Evolutionary conservation across 345 rosid species (phyloP), one percentile per base, ranked within the genome.

Genomic region (Salix koriyanagi): DNA sequence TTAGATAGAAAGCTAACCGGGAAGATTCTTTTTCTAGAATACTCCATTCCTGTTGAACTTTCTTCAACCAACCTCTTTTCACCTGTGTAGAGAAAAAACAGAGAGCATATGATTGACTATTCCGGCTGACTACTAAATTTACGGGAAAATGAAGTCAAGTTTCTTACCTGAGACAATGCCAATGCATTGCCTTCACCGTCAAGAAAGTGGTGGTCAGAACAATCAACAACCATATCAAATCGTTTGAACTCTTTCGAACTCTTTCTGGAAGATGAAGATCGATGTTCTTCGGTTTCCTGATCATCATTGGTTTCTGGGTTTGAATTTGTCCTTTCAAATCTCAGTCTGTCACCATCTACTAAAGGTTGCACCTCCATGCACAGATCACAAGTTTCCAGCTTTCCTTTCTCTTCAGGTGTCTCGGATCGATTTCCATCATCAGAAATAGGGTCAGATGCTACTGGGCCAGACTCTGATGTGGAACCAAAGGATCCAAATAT

Each of bases 1-100:
- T 74, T 77, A 61, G 37, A 70, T 36, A 21, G 76, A 76, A 79
- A 78, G 76, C 88, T 82, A 69, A 93, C 99, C 93, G 21, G 98
- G 97, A 78, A 96, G 93, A 83, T 89, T 81, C 74, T 84, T 83
- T 83, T 85, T 89, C 87, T 58, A 96, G 84, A 52, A 86, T 83
- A 84, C 84, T 90, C 99, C 99, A 96, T 76, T 96, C 99, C 83
- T 89, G 92, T 79, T 86, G 96, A 83, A 96, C 94, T 84, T 86
- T 93, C 88, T 88, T 96, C 79, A 89, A 79, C 99, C 96, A 91
- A 74, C 88, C 75, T 83, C 85, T 86, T 79, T 88, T 84, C 42
- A 90, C 86, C 99, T 95, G 78, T 75, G 36, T 66, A 69, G 67
- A 72, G 71, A 69, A 78, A 74, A 56, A 28, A 60, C 2, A 48